Evolutionary conservation across 345 rosid species (phyloP).

Genomic region (Brassica incana): DNA sequence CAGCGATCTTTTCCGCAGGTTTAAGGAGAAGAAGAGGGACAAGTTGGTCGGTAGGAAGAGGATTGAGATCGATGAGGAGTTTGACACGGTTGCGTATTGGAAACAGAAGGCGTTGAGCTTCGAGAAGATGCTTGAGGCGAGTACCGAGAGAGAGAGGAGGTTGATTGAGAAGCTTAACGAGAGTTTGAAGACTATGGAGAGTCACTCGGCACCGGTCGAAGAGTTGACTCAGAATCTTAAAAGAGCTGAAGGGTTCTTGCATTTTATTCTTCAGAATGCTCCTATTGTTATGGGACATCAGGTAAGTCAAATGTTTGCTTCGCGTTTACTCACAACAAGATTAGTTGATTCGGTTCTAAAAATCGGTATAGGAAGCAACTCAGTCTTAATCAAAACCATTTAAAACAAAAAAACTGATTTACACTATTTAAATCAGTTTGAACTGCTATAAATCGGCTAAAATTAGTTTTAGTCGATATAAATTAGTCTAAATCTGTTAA

Average conservation of each 20-base stretch:
- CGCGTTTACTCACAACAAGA: not conserved
- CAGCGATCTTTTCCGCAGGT: conserved; percentile 50
- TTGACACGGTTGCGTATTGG: conserved; percentile 75
- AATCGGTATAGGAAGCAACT: too few relatives aligned
- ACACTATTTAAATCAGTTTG: too few relatives aligned
- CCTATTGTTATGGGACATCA: conserved; percentile 95
- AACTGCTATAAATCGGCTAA: too few relatives aligned
- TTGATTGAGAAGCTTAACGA: conserved; percentile 71
- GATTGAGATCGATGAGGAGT: conserved; percentile 71
- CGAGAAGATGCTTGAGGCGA: conserved; percentile 72
- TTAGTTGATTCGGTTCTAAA: too few relatives aligned
- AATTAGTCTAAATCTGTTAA: too few relatives aligned
- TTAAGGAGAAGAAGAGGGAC: conserved; percentile 56
- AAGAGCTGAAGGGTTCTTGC: conserved; percentile 91
- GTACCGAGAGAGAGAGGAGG: conserved; percentile 69
- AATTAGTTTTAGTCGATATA: too few relatives aligned
- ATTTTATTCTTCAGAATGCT: conserved; percentile 90
- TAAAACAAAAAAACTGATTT: too few relatives aligned
- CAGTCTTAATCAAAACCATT: too few relatives aligned
- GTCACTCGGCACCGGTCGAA: conserved; percentile 74
- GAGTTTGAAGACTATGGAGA: conserved; percentile 64
- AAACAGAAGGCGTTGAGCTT: conserved; percentile 59
- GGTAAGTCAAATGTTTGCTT: conserved; percentile 38
- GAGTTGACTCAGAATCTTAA: conserved; percentile 79
- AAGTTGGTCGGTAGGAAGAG: conserved; percentile 52